phyloP scores from a whole-genome alignment of 164 flowering plant species.

The Platanus orientalis region DNA sequence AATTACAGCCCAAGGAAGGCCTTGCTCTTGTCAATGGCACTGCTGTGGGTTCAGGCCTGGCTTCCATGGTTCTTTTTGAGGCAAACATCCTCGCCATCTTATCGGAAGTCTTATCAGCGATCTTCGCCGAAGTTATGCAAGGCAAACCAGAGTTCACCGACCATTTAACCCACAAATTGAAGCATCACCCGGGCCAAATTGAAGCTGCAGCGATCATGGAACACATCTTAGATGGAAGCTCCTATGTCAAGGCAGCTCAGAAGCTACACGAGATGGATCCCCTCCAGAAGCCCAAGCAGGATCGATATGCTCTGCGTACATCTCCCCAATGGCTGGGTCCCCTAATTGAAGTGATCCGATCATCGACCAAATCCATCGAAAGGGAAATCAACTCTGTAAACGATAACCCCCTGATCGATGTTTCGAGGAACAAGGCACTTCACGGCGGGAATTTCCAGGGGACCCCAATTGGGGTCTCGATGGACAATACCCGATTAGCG shows the following conservation, averaged over 20 bases:
- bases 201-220: conserved; percentile 73
- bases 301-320: conserved; percentile 60
- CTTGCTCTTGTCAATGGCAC: conserved; percentile 67
- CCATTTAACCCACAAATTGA: conserved; percentile 53
- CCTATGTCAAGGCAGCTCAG: conserved; percentile 37
- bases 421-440: conserved; percentile 52
- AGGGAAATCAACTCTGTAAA: conserved; percentile 66
- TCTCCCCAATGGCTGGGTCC: conserved; percentile 69
- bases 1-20: conserved; percentile 60
- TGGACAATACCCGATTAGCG: conserved; percentile 63
- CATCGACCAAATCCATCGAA: conserved; percentile 49
- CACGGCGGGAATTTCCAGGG: conserved; percentile 76
- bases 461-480: conserved; percentile 66
- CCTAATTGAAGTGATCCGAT: conserved; percentile 51
- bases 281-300: conserved; percentile 61
- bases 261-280: conserved; percentile 51
- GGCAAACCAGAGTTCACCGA: conserved; percentile 65
- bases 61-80: conserved; percentile 50
- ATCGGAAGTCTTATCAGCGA: conserved; percentile 48
- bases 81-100: conserved; percentile 44
- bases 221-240: conserved; percentile 49
- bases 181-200: conserved; percentile 69
- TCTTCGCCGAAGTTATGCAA: conserved; percentile 64
- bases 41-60: conserved; percentile 58
- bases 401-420: conserved; percentile 61